Conservation (phyloP, 2,329 filamentous ascomycete genomes). For the Epichloe glyceriae region DNA sequence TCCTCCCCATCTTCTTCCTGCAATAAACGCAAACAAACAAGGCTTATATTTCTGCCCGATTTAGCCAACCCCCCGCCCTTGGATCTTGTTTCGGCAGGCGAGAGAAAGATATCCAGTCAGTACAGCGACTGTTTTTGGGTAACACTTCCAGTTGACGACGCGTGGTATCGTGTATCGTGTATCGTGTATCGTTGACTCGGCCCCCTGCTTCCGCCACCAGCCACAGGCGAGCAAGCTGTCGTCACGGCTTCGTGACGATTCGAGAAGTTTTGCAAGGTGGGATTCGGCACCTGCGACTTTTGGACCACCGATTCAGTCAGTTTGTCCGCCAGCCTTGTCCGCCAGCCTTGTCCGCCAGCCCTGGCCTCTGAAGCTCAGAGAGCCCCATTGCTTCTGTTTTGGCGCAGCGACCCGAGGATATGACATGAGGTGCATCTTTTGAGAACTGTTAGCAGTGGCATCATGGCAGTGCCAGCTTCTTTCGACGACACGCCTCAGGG, state of each 20-base stretch:
- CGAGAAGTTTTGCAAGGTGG: too few species aligned
- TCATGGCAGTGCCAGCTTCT: background rate
- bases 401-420: background rate
- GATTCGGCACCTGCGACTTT: background rate
- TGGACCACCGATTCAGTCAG: background rate
- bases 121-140: background rate
- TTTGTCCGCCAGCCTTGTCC: too few species aligned
- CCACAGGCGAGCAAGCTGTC: too few species aligned
- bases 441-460: background rate
- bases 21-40: too few species aligned
- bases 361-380: too few species aligned
- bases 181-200: background rate
- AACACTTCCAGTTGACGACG: background rate
- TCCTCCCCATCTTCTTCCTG: too few species aligned
- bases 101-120: background rate
- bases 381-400: too few species aligned
- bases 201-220: background rate
- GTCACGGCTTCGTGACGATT: too few species aligned
- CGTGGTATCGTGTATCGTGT: background rate
- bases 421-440: background rate
- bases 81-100: background rate
- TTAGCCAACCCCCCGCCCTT: background rate
- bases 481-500: constrained; percentile 10
- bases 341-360: too few species aligned
- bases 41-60: background rate